Percentiles rank a stretch among this genome's conserved stretches.
Conservation (phyloP, 73 alveolate genomes). For the Tetrahymena elliotti region DNA sequence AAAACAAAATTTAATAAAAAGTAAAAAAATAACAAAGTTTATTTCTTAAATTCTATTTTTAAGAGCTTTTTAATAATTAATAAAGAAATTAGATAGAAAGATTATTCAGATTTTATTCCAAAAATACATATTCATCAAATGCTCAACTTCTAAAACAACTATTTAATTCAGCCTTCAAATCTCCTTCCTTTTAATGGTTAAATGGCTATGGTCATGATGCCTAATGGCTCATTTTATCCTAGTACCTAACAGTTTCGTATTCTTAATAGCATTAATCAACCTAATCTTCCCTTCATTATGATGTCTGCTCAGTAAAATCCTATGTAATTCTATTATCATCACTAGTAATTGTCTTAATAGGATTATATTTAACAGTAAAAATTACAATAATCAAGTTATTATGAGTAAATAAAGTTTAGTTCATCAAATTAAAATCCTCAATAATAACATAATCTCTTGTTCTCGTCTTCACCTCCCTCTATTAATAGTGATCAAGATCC, state of each 20-base stretch:
- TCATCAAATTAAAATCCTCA: background rate
- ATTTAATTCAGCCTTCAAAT: background rate
- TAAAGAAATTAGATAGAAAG: no score
- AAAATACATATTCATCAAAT: no score
- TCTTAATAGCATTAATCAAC: no score
- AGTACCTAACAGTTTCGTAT: background rate
- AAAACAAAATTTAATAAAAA: background rate
- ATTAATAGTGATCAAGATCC: background rate
- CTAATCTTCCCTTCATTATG: background rate
- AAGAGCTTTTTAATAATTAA: background rate
- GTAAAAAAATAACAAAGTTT: background rate
- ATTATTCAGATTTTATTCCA: no score
- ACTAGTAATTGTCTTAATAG: background rate
- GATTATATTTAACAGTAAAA: background rate
- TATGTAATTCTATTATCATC: background rate
- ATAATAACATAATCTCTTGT: no score
- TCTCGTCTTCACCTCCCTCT: background rate
- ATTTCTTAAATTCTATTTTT: background rate
- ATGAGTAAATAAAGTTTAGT: background rate
- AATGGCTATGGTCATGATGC: background rate
- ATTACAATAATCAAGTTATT: background rate
- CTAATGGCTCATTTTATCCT: background rate
- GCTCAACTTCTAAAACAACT: background rate
- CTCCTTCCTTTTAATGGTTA: background rate
- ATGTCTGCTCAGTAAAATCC: background rate